phyloP scores from a whole-genome alignment of 306 rosid species.

The Pterocarpus santalinus region DNA sequence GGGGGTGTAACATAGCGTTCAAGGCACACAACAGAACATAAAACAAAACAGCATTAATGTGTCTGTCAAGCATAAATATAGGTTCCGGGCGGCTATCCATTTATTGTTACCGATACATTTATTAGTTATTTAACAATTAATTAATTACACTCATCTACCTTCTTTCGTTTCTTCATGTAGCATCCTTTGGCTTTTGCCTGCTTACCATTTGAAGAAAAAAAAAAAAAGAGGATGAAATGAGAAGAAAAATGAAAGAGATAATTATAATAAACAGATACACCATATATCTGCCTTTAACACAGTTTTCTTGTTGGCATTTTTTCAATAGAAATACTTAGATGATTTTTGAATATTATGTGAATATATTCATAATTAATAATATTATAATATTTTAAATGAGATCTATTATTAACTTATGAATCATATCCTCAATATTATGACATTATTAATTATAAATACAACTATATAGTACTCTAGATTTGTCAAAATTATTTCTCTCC shows the following conservation, averaged over 20 bases:
- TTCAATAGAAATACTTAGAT: not conserved
- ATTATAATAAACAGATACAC: not conserved
- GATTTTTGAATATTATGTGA: too few species aligned
- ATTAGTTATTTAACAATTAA: slow-evolving; percentile 44
- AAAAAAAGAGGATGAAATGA: not conserved
- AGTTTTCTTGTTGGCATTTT: slow-evolving; percentile 26
- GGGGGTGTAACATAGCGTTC: slow-evolving; percentile 30
- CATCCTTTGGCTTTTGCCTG: slow-evolving; percentile 33
- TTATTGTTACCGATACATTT: slow-evolving; percentile 48
- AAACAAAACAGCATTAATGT: slow-evolving; percentile 40
- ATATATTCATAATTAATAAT: too few species aligned
- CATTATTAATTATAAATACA: too few species aligned
- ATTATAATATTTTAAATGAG: too few species aligned
- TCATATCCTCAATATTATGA: too few species aligned
- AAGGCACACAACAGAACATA: slow-evolving; percentile 44
- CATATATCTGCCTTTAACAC: not conserved
- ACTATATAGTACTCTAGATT: too few species aligned
- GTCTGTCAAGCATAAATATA: slow-evolving; percentile 44
- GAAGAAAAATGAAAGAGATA: not conserved
- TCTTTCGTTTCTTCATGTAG: slow-evolving; percentile 41
- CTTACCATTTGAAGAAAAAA: slow-evolving; percentile 17
- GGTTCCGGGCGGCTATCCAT: slow-evolving; percentile 39
- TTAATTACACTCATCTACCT: slow-evolving; percentile 45
- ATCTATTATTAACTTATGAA: too few species aligned
- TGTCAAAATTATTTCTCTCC: too few species aligned